These are phyloP conservation scores for Neltuma alba DNA, from an alignment of 306 rosid genomes.

Conservation along the genomic window DNA sequence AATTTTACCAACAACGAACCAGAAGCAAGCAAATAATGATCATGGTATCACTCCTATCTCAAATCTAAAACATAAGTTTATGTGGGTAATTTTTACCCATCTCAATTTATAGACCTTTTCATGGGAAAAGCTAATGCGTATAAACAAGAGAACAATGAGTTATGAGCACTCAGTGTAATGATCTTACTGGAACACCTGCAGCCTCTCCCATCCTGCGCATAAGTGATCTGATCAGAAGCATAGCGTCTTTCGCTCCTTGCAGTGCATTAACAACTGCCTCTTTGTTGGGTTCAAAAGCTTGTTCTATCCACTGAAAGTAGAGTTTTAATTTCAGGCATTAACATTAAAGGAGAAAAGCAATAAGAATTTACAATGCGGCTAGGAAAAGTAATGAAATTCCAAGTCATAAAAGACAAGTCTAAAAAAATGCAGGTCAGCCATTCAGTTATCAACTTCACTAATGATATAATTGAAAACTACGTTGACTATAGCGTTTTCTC, in stretches of 20 bases:
- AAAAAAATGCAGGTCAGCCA: constrained; percentile 26
- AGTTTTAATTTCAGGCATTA: constrained; percentile 43
- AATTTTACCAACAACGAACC: too few species aligned
- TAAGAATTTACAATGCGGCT: background rate
- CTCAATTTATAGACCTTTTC: constrained; percentile 15
- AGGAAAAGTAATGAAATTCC: constrained; percentile 13
- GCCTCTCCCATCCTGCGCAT: constrained; percentile 93
- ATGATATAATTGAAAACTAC: constrained; percentile 30
- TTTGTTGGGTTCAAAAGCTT: constrained; percentile 60
- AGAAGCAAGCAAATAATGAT: too few species aligned
- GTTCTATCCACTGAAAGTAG: constrained; percentile 79
- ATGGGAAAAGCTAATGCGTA: constrained; percentile 25
- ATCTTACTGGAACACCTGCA: constrained; percentile 91
- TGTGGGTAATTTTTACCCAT: background rate
- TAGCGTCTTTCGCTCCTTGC: constrained; percentile 79
- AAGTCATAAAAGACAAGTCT: constrained; percentile 14
- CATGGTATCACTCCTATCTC: constrained; percentile 19
- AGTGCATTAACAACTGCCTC: constrained; percentile 64
- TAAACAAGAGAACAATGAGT: constrained; percentile 27
- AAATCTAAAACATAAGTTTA: background rate
- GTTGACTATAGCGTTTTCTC: constrained; percentile 21
- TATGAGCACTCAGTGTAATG: constrained; percentile 28
- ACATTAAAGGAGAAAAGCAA: constrained; percentile 11
- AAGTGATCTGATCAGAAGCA: constrained; percentile 75
- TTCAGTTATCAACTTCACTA: constrained; percentile 17